Conservation (phyloP, 345 rosid genomes). For the Salix purpurea region DNA sequence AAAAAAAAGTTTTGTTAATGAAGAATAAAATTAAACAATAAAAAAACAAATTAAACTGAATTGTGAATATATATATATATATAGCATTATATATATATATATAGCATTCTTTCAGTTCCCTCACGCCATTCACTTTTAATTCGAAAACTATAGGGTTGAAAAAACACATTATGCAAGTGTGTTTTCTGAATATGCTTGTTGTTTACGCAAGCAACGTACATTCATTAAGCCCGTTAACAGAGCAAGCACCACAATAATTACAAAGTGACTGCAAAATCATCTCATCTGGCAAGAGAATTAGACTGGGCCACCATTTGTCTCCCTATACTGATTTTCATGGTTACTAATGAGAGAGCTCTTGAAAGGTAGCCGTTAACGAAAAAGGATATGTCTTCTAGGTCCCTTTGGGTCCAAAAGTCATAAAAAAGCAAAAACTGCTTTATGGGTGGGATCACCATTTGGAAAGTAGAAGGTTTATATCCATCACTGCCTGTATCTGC, state of each 20-base stretch:
- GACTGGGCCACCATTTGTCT: conserved; percentile 20
- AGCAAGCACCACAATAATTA: not conserved
- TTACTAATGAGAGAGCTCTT: conserved; percentile 14
- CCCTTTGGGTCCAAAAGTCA: conserved; percentile 14
- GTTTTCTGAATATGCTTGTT: too few species aligned
- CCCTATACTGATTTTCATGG: conserved; percentile 23
- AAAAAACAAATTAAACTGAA: too few species aligned
- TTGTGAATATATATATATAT: too few species aligned
- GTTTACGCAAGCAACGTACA: too few species aligned
- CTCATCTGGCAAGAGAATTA: conserved; percentile 12
- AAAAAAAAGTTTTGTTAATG: too few species aligned
- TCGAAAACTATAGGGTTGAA: too few species aligned
- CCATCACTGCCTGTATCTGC: not conserved
- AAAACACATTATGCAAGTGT: too few species aligned
- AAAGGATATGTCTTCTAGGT: conserved; percentile 9
- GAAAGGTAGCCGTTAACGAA: conserved; percentile 19
- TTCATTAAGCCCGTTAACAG: not conserved
- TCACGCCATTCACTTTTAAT: not conserved
- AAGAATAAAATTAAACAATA: too few species aligned
- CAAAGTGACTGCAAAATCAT: conserved; percentile 13
- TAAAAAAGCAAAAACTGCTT: conserved; percentile 15
- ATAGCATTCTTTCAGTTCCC: not conserved
- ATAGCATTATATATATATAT: too few species aligned
- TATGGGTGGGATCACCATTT: conserved; percentile 13
- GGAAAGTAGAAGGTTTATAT: conserved; percentile 19